A percentile compares a stretch with the other conserved stretches of the same genome.
These are phyloP conservation scores for Westerdykella ornata DNA, from an alignment of 2,329 filamentous ascomycete species.

Conservation along the genomic window DNA sequence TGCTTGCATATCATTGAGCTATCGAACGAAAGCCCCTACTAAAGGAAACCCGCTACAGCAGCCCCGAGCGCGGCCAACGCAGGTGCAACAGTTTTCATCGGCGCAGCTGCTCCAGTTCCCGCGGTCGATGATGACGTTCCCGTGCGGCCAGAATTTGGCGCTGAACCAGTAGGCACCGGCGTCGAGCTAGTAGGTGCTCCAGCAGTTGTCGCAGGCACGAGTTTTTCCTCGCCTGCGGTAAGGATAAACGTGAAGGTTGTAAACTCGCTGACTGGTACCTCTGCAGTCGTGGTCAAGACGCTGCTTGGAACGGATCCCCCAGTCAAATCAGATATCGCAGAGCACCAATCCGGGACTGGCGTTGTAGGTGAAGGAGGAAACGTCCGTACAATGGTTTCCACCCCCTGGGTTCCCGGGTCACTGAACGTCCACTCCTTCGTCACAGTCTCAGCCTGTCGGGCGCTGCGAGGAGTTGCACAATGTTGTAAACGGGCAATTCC, in stretches of 20 bases:
- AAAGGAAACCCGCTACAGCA: constrained; percentile 9
- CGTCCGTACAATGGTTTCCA: not conserved
- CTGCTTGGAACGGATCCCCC: not conserved
- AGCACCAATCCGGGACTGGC: not conserved
- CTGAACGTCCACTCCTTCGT: not conserved
- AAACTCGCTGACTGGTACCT: too few species aligned
- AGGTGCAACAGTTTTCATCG: constrained; percentile 17
- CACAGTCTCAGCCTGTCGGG: not conserved
- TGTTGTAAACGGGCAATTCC: not conserved
- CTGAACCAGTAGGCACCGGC: too few species aligned
- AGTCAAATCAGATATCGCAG: not conserved
- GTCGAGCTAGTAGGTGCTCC: too few species aligned
- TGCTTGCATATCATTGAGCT: too few species aligned
- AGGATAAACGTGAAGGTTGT: too few species aligned
- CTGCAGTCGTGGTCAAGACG: not conserved
- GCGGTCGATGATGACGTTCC: not conserved
- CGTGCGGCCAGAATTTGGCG: too few species aligned
- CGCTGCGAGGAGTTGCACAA: not conserved
- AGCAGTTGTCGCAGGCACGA: too few species aligned
- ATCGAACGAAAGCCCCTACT: too few species aligned
- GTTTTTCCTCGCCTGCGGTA: too few species aligned
- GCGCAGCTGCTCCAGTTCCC: constrained; percentile 14
- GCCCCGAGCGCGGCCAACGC: constrained; percentile 25
- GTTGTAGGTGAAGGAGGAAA: not conserved
- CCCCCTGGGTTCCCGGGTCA: not conserved